These are phyloP conservation scores for Stevia rebaudiana DNA, from an alignment of 140 eudicot genomes.

Conservation along the genomic window DNA sequence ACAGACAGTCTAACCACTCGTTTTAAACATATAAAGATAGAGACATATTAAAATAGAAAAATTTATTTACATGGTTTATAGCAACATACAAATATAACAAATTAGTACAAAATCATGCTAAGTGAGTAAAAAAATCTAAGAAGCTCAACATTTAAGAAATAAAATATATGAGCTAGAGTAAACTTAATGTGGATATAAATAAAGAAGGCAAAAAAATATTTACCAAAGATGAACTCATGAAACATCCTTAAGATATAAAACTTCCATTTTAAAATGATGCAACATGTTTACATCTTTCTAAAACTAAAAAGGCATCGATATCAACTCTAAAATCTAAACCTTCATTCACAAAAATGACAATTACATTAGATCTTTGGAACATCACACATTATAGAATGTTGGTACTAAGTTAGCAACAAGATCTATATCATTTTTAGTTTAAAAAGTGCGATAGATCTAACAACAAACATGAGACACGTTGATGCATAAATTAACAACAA, in stretches of 20 bases:
- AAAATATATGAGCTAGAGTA: background rate
- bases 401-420: slow-evolving; percentile 29
- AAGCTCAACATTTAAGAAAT: background rate
- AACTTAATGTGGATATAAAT: background rate
- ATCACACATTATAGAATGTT: slow-evolving; percentile 5
- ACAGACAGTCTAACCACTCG: too few relatives aligned
- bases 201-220: slow-evolving; percentile 5
- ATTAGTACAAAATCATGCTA: too few relatives aligned
- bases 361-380: slow-evolving; percentile 7
- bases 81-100: too few relatives aligned
- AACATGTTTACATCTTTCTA: background rate
- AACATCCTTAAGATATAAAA: background rate
- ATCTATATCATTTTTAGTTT: slow-evolving; percentile 17
- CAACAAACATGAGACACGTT: too few relatives aligned
- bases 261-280: background rate
- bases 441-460: too few relatives aligned
- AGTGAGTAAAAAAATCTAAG: background rate
- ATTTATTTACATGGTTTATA: too few relatives aligned
- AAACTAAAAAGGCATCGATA: slow-evolving; percentile 14
- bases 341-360: slow-evolving; percentile 7
- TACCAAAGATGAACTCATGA: slow-evolving; percentile 15
- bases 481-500: slow-evolving; percentile 30
- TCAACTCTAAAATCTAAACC: background rate
- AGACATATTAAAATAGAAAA: too few relatives aligned
- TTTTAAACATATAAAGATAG: too few relatives aligned